phyloP scores from a whole-genome alignment of 2,329 filamentous ascomycete genomes.

The Plectosphaerella plurivora region DNA sequence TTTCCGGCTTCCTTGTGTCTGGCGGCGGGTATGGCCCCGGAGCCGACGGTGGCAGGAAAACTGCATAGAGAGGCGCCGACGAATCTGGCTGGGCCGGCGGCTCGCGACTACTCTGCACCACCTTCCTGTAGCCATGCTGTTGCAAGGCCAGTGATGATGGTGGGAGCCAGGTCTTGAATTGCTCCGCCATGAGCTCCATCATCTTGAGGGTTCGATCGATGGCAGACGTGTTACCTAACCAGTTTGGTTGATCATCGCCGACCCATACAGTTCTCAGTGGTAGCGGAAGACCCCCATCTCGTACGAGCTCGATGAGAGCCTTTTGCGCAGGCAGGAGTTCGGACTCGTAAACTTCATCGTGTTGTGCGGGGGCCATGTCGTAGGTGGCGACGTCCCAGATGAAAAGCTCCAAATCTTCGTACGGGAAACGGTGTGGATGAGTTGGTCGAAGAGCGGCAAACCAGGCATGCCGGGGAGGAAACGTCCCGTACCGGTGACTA shows the following conservation, averaged over 20 bases:
- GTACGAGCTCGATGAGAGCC: constrained; percentile 33
- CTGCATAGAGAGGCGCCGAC: constrained; percentile 19
- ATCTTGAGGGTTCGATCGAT: constrained; percentile 38
- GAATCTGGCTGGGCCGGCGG: constrained; percentile 2
- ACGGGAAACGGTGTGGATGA: too few species aligned
- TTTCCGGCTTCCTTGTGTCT: too few species aligned
- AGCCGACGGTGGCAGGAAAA: constrained; percentile 41
- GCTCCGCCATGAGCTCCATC: constrained; percentile 24
- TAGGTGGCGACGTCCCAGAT: constrained; percentile 45
- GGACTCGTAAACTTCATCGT: constrained; percentile 15
- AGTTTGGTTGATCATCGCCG: constrained; percentile 25
- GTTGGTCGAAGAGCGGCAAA: constrained; percentile 37
- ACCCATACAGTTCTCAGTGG: constrained; percentile 41
- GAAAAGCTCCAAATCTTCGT: constrained; percentile 34
- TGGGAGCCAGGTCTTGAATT: constrained; percentile 32
- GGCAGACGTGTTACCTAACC: constrained; percentile 18
- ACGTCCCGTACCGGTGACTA: constrained; percentile 10
- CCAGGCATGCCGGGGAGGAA: constrained; percentile 41
- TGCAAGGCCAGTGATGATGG: constrained; percentile 19
- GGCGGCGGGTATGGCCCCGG: too few species aligned
- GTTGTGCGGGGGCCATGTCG: constrained; percentile 14
- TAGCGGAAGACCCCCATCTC: constrained; percentile 17
- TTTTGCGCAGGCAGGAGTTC: constrained; percentile 42
- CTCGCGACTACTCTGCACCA: constrained; percentile 20
- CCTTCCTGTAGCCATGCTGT: constrained; percentile 30